Evolutionary conservation across 495 filamentous ascomycete genomes (phyloP), one percentile per base, ranked within the genome.

Genomic region (Tuber melanosporum): DNA sequence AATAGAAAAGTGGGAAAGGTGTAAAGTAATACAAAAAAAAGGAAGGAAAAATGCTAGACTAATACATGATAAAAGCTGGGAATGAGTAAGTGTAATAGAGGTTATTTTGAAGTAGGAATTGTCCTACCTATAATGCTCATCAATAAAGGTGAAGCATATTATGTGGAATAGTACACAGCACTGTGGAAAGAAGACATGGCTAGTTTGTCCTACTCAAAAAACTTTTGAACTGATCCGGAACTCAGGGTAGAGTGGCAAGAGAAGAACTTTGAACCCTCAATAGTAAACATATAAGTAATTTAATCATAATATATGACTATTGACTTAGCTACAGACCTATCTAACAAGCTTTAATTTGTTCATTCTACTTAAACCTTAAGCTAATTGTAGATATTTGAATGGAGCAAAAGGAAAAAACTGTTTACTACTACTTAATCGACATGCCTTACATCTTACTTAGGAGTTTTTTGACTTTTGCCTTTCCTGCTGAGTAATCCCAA

Each of bases 81-180:
- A 75, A 70, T 72, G 49, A 41, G 52, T 78, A 22, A 75, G 46
- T 17, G 73, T 75, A 7, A 69, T 75, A 46, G 76, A 78, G 43
- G 62, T n/a, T 14, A n/a, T 78, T 47, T 78, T 0, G 76, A n/a
- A 42, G 49, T 14, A 26, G 72, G 78, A 20, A 26, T 19, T 17
- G 39, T 62, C 32, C 44, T 77, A 43, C 75, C 78, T 2, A 72
- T 47, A 15, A 74, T 77, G 39, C 41, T 73, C 22, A 73, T 79
- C 70, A 47, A 77, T 70, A 71, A 74, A 71, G 72, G 75, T 7
- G 46, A 22, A 10, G 52, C n/a, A 22, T 47, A 79, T 70, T 69
- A 71, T 47, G 43, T 73, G 41, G 72, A 75, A 3, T 79, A 75
- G 75, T 71, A 79, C 70, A 26, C 49, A 66, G 43, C n/a, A 10